Conservation (phyloP, 352 stramenopile species). For the Pythium coloratum region DNA sequence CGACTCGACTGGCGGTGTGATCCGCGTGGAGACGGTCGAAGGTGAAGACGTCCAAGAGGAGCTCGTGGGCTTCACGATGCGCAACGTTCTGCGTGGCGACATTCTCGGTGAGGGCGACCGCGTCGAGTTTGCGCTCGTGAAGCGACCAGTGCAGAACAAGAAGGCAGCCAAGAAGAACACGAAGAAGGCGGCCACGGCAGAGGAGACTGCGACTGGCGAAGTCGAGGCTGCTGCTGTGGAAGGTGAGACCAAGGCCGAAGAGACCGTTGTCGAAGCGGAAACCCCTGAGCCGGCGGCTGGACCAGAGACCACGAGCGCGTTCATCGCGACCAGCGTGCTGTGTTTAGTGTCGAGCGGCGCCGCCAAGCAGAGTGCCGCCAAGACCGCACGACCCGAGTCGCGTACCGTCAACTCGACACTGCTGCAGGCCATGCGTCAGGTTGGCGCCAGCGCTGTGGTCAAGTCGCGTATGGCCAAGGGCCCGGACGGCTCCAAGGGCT, state of each 20-base stretch:
- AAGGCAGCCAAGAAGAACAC: slow-evolving; percentile 13
- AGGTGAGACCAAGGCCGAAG: slow-evolving; percentile 5
- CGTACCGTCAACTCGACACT: slow-evolving; percentile 69
- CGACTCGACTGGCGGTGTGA: slow-evolving; percentile 49
- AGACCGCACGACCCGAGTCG: slow-evolving; percentile 33
- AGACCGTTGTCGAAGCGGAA: slow-evolving; percentile 23
- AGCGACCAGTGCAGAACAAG: slow-evolving; percentile 24
- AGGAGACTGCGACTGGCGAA: slow-evolving; percentile 1
- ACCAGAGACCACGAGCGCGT: slow-evolving; percentile 6
- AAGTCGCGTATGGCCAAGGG: slow-evolving; percentile 73
- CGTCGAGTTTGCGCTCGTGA: slow-evolving; percentile 63
- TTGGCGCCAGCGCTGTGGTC: slow-evolving; percentile 58
- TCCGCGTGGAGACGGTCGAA: slow-evolving; percentile 40
- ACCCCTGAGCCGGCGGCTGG: not conserved
- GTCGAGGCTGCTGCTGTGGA: not conserved
- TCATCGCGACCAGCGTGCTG: slow-evolving; percentile 49
- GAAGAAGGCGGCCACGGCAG: slow-evolving; percentile 16
- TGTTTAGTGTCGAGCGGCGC: slow-evolving; percentile 30
- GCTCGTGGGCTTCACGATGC: slow-evolving; percentile 39
- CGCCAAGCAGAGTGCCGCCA: slow-evolving; percentile 1
- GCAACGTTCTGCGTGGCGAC: slow-evolving; percentile 61
- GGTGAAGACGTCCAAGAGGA: slow-evolving; percentile 28
- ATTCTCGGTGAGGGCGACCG: slow-evolving; percentile 63
- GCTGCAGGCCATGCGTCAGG: slow-evolving; percentile 61
- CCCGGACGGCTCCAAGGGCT: slow-evolving; percentile 71